These are phyloP conservation scores for Pythium vanterpoolii DNA, from an alignment of 352 stramenopile genomes.

Conservation along the genomic window DNA sequence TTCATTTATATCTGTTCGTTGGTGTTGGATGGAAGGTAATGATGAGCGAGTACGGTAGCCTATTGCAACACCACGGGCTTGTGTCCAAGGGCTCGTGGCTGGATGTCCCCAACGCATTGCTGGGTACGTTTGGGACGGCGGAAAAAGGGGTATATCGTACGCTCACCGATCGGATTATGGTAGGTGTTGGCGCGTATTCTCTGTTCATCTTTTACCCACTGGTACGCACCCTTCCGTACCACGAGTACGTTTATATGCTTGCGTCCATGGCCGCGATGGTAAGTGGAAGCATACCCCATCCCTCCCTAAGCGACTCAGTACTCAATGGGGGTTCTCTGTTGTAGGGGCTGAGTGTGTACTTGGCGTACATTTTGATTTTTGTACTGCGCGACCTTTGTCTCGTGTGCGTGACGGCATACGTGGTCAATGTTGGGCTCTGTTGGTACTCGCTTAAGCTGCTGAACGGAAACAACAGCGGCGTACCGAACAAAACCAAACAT, in stretches of 20 bases:
- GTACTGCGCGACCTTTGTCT: conserved; percentile 55
- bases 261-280: conserved; percentile 34
- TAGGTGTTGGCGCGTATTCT: conserved; percentile 35
- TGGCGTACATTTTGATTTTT: conserved; percentile 56
- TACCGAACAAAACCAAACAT: neutral
- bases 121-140: conserved; percentile 23
- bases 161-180: neutral
- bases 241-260: conserved; percentile 45
- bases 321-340: neutral
- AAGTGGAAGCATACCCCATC: neutral
- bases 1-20: neutral
- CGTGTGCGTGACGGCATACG: conserved; percentile 53
- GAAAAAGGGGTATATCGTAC: neutral
- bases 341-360: conserved; percentile 42
- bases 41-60: conserved; percentile 49
- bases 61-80: conserved; percentile 40
- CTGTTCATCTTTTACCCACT: conserved; percentile 51
- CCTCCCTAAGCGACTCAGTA: neutral
- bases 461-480: neutral
- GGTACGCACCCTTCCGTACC: conserved; percentile 31
- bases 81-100: conserved; percentile 37
- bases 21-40: conserved; percentile 28
- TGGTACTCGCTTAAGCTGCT: conserved; percentile 45
- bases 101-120: conserved; percentile 45
- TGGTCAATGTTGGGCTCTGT: conserved; percentile 39